Evolutionary conservation across 2,329 filamentous ascomycete species (phyloP).

Genomic region (Exophiala bonariae): DNA sequence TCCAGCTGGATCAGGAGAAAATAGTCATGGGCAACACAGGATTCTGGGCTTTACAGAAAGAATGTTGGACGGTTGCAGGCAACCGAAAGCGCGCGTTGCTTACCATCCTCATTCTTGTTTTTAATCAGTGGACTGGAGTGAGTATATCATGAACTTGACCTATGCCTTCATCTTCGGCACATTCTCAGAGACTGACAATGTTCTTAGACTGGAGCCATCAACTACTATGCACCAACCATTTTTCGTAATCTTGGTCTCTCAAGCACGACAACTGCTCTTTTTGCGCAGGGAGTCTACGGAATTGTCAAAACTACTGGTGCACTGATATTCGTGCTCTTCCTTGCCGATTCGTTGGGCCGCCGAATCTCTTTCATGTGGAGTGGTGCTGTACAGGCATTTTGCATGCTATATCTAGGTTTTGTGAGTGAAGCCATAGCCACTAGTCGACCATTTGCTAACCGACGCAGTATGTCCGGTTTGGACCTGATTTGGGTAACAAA

Average conservation of each 20-base stretch:
- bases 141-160: no score
- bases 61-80: slow-evolving; percentile 61
- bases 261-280: slow-evolving; percentile 59
- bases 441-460: background rate
- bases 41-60: slow-evolving; percentile 59
- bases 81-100: slow-evolving; percentile 57
- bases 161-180: no score
- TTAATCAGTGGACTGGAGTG: slow-evolving; percentile 51
- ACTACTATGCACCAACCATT: slow-evolving; percentile 70
- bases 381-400: slow-evolving; percentile 59
- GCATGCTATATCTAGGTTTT: slow-evolving; percentile 71
- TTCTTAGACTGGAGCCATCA: slow-evolving; percentile 51
- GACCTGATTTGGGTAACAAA: slow-evolving; percentile 55
- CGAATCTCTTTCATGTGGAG: slow-evolving; percentile 60
- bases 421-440: slow-evolving; percentile 13
- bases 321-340: slow-evolving; percentile 51
- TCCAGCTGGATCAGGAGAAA: slow-evolving; percentile 62
- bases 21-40: slow-evolving; percentile 52
- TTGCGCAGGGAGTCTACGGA: slow-evolving; percentile 72
- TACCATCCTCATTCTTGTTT: slow-evolving; percentile 53
- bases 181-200: background rate
- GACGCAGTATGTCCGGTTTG: slow-evolving; percentile 58
- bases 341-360: slow-evolving; percentile 69
- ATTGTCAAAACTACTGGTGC: slow-evolving; percentile 64
- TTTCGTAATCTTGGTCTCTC: slow-evolving; percentile 64